These are phyloP conservation scores for Hippophae rhamnoides DNA, from an alignment of 306 rosid genomes.

Conservation along the genomic window DNA sequence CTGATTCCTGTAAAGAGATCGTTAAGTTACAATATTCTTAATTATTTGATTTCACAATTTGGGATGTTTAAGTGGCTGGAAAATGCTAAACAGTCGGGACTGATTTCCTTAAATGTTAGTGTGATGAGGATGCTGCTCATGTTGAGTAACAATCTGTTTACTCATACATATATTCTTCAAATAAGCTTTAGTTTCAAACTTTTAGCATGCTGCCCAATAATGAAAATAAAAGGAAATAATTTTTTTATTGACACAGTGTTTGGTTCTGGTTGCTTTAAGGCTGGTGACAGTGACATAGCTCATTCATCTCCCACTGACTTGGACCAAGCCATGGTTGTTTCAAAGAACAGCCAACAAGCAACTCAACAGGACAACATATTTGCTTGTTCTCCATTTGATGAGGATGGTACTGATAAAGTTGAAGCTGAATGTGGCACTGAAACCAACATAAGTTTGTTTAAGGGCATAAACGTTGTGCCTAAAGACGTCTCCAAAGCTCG, in stretches of 20 bases:
- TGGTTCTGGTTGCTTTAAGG: constrained; percentile 25
- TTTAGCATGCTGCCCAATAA: too few relatives aligned
- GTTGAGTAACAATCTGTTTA: too few relatives aligned
- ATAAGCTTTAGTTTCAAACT: too few relatives aligned
- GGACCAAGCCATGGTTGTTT: constrained; percentile 16
- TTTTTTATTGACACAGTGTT: background rate
- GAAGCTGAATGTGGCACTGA: constrained; percentile 23
- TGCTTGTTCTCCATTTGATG: constrained; percentile 13
- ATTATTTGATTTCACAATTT: background rate
- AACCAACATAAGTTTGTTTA: constrained; percentile 20
- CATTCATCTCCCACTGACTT: constrained; percentile 22
- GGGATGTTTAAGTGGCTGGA: background rate
- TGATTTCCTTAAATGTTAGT: background rate
- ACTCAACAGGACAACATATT: constrained; percentile 21
- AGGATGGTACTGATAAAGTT: constrained; percentile 25
- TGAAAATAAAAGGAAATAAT: background rate
- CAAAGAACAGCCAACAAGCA: constrained; percentile 17
- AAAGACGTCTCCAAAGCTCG: constrained; percentile 11
- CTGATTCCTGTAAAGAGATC: constrained; percentile 21
- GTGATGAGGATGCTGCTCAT: too few relatives aligned
- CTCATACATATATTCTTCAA: too few relatives aligned
- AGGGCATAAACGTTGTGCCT: constrained; percentile 22
- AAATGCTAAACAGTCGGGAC: background rate
- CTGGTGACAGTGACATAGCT: constrained; percentile 22
- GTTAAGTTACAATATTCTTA: constrained; percentile 16